Percentiles rank a stretch among this genome's conserved stretches.
Evolutionary conservation across 2,329 filamentous ascomycete species (phyloP).

Genomic region (Microdochium bolleyi): DNA sequence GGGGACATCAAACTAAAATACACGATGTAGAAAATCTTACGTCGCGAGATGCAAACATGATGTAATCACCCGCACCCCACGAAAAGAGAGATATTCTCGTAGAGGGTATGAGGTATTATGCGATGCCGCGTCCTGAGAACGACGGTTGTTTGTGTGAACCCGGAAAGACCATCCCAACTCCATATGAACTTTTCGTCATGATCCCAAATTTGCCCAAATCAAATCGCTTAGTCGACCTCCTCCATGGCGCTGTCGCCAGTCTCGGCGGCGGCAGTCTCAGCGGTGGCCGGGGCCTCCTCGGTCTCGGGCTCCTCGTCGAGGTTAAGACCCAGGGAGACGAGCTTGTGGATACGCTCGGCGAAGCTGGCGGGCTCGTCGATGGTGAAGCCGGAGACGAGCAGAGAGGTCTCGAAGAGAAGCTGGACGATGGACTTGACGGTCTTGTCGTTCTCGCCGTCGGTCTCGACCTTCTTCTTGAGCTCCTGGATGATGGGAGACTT

Average conservation of each 20-base stretch:
- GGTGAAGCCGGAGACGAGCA: conserved; percentile 98
- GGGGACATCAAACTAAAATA: neutral
- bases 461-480: conserved; percentile 98
- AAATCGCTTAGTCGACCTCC: conserved; percentile 82
- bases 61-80: neutral
- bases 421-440: conserved; percentile 99
- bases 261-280: conserved; percentile 53
- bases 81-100: conserved; percentile 1
- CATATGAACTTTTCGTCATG: conserved; percentile 28
- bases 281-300: conserved; percentile 43
- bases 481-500: conserved; percentile 97
- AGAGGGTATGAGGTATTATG: conserved; percentile 22
- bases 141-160: conserved; percentile 9
- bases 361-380: conserved; percentile 98
- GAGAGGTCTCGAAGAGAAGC: conserved; percentile 97
- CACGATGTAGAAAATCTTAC: neutral
- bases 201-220: conserved; percentile 8
- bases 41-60: neutral
- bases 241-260: conserved; percentile 95
- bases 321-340: conserved; percentile 94
- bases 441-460: conserved; percentile 95
- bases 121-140: conserved; percentile 1
- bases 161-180: conserved; percentile 30
- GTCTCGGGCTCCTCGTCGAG: conserved; percentile 89
- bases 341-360: conserved; percentile 99